These are phyloP conservation scores for Psilocybe azurescens DNA, from an alignment of 768 basidiomycete species.

Conservation along the genomic window DNA sequence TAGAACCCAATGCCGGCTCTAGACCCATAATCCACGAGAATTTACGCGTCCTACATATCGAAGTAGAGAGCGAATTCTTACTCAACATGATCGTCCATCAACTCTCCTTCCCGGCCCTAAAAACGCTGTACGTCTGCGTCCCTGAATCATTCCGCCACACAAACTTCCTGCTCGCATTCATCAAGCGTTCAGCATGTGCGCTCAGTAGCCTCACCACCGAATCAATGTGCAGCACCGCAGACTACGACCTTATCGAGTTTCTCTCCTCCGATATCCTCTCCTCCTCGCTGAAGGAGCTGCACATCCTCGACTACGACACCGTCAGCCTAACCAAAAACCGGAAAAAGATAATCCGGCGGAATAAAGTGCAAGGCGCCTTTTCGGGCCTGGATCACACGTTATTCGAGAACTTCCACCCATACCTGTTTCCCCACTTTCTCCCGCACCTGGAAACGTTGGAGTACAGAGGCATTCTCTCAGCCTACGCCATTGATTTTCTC, in stretches of 20 bases:
- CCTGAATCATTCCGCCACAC: conserved; percentile 4
- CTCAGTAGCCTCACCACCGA: conserved; percentile 18
- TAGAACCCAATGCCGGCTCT: neutral
- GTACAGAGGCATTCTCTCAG: conserved; percentile 18
- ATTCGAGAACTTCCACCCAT: conserved; percentile 22
- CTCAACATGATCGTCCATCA: neutral
- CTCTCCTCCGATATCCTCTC: conserved; percentile 4
- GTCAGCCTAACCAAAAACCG: neutral
- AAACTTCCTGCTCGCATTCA: conserved; percentile 5
- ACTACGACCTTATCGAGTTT: conserved; percentile 19
- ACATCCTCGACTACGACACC: conserved; percentile 7
- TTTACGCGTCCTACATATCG: neutral
- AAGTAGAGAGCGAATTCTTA: neutral
- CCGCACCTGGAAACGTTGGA: conserved; percentile 16
- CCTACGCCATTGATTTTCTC: conserved; percentile 22
- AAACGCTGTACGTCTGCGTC: neutral
- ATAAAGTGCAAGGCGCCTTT: neutral
- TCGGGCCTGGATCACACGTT: conserved; percentile 15
- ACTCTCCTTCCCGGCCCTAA: neutral
- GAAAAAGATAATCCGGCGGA: neutral
- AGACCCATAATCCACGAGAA: neutral
- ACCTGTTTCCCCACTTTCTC: conserved; percentile 15
- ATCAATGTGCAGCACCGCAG: conserved; percentile 1
- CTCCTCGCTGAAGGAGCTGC: conserved; percentile 11
- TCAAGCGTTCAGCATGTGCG: conserved; percentile 14